Base-by-base conservation (phyloP, 2,329 filamentous ascomycete species). In the Xylaria sp. region DNA sequence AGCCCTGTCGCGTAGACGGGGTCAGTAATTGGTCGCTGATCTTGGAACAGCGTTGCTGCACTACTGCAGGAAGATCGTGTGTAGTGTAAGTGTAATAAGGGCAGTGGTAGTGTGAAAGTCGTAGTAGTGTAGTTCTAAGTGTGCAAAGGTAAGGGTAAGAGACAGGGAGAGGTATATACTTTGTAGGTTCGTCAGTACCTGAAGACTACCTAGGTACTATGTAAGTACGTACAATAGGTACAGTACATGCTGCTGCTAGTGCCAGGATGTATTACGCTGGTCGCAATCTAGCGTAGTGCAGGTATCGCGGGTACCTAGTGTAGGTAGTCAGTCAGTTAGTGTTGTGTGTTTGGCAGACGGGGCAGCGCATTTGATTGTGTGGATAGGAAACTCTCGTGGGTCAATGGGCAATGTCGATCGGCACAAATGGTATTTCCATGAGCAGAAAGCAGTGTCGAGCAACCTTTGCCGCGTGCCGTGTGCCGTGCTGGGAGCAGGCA, bases 391-490 rank as follows among this genome's bases (percentile, higher is more conserved):
- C 41, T 60, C 63, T 67, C 69, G 69, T 72, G 71, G 71, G 71
- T 55, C 63, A 37, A 65, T 69, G 71, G 71, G 51, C 63, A 37
- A 65, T 69, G 69, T 64, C 58, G 71, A 72, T 72, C 71, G 50
- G 60, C 34, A 37, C 48, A 62, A 34, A 58, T 48, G 56, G 34
- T 62, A 39, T 59, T 59, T 56, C n/a, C 51, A 55, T 55, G 39
- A 44, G n/a, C 39, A 52, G 52, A 48, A 28, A 44, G n/a, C 39
- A 52, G 52, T 63, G 60, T 67, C 60, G 34, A 71, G 66, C 63
- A 51, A 71, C 60, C 63, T 71, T 65, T 69, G 61, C 68, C 68
- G 67, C 63, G 63, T 69, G 67, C 67, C 67, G 67, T 69, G 60
- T 64, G 66, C 63, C 66, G 66, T 65, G 13, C 34, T 20, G 39